Base-by-base conservation (phyloP, 2,329 filamentous ascomycete genomes). In the Lecanicillium sp. region DNA sequence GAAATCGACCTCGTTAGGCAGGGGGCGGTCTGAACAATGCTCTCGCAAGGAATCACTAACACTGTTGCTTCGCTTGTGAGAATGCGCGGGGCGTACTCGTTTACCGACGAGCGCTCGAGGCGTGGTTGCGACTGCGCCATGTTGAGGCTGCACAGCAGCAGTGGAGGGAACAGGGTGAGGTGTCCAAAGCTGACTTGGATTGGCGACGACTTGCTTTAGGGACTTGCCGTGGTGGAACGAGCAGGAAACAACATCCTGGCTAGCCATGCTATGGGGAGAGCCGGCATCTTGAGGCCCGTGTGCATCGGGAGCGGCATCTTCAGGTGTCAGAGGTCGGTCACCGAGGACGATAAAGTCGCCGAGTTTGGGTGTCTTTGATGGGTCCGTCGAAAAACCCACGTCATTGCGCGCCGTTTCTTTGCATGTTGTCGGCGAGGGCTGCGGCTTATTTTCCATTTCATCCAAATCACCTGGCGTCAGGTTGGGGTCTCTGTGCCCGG, bases 41-140 rank as follows among this genome's bases (percentile, higher is more conserved):
- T 92, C 85, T 48, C 87, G 71, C 37, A 90, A 59, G 1, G 89
- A 90, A 60, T 95, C 86, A 0, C 84, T 85, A 50, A 92, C 82
- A 56, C 89, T 95, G 35, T 82, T 87, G 53, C 85, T 94, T 16
- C 88, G 80, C 58, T 87, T 89, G 60, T 95, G 88, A 3, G 66
- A 58, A 45, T 74, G 71, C 9, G 62, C 59, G 15, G 77, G 71
- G 13, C 77, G 71, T 7, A 75, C 67, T 13, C 74, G 69, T 53
- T 80, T 81, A 40, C 74, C 75, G 9, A 69, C 65, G 3, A 80
- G 58, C 2, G 73, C 62, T 40, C 70, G 72, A 4, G 78, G 77
- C 4, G 75, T 79, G 9, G 68, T 68, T 5, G 78, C 77, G 33
- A 80, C 62, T 4, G 68, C 70, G 8, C 69, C 71, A 14, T 57